A percentile compares a stretch with the other conserved stretches of the same genome.
These are phyloP conservation scores for Canariomyces notabilis DNA, from an alignment of 2,329 filamentous ascomycete genomes.

Conservation along the genomic window DNA sequence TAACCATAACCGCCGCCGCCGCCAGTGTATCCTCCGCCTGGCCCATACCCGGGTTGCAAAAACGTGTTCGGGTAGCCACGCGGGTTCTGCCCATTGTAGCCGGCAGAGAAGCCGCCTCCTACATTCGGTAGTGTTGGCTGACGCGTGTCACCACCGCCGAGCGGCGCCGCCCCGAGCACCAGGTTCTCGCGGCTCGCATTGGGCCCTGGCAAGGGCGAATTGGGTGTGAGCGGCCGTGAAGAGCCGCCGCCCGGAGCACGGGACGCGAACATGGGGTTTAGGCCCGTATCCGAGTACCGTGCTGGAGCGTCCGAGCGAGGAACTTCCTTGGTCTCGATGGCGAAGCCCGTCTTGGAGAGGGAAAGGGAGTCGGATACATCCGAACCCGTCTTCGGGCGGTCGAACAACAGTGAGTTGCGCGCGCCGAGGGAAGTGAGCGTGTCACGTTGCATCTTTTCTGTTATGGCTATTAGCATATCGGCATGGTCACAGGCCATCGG, in stretches of 20 bases:
- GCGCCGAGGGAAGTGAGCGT: slow-evolving; percentile 81
- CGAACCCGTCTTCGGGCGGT: slow-evolving; percentile 37
- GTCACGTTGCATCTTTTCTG: slow-evolving; percentile 73
- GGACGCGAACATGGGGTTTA: slow-evolving; percentile 11
- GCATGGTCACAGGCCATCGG: background rate
- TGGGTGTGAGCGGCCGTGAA: slow-evolving; percentile 37
- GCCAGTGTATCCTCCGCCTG: background rate
- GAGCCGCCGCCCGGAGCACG: slow-evolving; percentile 9
- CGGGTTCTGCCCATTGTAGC: background rate
- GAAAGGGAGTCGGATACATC: slow-evolving; percentile 40
- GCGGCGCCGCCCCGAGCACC: slow-evolving; percentile 37
- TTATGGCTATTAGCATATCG: slow-evolving; percentile 4
- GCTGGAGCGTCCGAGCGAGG: slow-evolving; percentile 4
- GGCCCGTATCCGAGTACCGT: slow-evolving; percentile 1
- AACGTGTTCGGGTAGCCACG: background rate
- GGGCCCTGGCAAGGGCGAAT: slow-evolving; percentile 22
- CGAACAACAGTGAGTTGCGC: slow-evolving; percentile 77
- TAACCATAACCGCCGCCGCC: slow-evolving; percentile 2
- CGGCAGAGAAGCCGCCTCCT: slow-evolving; percentile 13
- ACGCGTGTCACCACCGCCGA: slow-evolving; percentile 28
- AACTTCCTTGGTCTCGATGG: slow-evolving; percentile 28
- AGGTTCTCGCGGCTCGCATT: slow-evolving; percentile 37
- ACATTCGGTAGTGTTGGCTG: slow-evolving; percentile 34
- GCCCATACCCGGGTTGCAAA: background rate
- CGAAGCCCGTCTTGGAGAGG: slow-evolving; percentile 35